Base-by-base conservation (phyloP, 352 stramenopile genomes). In the Pythium diclinum region DNA sequence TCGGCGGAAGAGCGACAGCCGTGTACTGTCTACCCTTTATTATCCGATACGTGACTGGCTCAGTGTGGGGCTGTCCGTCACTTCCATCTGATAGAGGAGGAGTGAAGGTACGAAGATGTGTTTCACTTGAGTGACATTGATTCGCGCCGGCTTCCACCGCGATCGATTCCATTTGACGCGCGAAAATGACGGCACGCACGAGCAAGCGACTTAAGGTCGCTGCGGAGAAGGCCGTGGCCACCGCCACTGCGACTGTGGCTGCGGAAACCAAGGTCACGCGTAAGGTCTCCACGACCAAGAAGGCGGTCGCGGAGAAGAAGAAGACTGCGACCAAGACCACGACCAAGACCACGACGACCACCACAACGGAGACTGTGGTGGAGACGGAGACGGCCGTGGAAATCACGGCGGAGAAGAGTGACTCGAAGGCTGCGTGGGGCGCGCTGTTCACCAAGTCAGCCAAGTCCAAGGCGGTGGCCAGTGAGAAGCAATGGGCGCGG, bases 121-220 rank as follows among this genome's bases (percentile, higher is more conserved):
- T 51, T 30, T 51, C 44, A 51, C n/a, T 51, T 51, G 42, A 55
- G 48, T 55, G 48, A 55, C 52, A 46, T 46, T 16, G 30, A 42
- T 46, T 59, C n/a, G 21, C 44, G 44, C n/a, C n/a, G 44, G 6
- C 49, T 38, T 40, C 49, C 23, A 6, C 8, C 1, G 42, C 9
- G 44, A 51, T 51, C 44, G 9, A 16, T 32, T 25, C 42, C 44
- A 51, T 28, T 21, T 17, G 42, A 48, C 42, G 14, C 46, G 16
- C 25, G 30, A 63, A 32, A 5, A 72, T 72, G 65, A 33, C 65
- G 30, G 53, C 38, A 30, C 60, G 66, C 32, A 49, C 56, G 16
- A 73, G 66, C 56, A 73, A 73, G 56, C 66, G 66, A 10, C 66
- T 73, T 14, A 68, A 73, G 66, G 55, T 59, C 7, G 33, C 60